Conservation (phyloP, 441 rosid species). For the Rhodomyrtus psidioides region DNA sequence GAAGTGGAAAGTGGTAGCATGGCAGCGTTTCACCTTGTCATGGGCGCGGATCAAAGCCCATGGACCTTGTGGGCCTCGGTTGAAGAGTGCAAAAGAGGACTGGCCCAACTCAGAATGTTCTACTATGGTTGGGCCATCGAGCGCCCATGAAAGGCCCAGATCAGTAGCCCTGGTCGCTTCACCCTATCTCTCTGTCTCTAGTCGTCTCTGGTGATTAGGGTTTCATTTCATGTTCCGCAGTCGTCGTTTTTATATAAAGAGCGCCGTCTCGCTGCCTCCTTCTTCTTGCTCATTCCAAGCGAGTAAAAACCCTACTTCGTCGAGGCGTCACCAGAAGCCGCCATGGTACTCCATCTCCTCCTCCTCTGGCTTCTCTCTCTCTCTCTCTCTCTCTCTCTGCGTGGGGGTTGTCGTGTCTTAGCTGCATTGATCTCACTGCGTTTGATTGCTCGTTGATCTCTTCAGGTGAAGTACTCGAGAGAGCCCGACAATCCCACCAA, state of each 20-base stretch:
- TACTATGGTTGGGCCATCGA: background rate
- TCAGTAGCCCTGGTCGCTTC: background rate
- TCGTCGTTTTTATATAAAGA: background rate
- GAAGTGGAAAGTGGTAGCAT: too few species aligned
- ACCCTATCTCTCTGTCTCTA: background rate
- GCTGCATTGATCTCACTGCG: background rate
- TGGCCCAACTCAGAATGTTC: too few species aligned
- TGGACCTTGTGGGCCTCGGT: too few species aligned
- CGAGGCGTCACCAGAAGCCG: background rate
- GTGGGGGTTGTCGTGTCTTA: rapidly evolving
- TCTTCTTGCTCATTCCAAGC: background rate
- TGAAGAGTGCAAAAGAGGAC: too few species aligned
- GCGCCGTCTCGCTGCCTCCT: background rate
- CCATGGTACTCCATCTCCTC: slow-evolving; percentile 1
- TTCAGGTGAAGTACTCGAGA: slow-evolving; percentile 5
- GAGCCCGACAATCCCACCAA: slow-evolving; percentile 1
- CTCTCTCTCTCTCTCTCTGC: background rate
- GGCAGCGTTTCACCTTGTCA: too few species aligned
- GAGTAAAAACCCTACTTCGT: background rate
- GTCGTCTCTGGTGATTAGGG: background rate
- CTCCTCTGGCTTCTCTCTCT: background rate
- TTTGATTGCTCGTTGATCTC: background rate
- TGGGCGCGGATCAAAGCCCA: too few species aligned
- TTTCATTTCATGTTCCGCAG: background rate
- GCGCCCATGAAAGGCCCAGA: background rate